These are phyloP conservation scores for Xylariales sp. DNA, from an alignment of 2,329 filamentous ascomycete species.

Conservation along the genomic window DNA sequence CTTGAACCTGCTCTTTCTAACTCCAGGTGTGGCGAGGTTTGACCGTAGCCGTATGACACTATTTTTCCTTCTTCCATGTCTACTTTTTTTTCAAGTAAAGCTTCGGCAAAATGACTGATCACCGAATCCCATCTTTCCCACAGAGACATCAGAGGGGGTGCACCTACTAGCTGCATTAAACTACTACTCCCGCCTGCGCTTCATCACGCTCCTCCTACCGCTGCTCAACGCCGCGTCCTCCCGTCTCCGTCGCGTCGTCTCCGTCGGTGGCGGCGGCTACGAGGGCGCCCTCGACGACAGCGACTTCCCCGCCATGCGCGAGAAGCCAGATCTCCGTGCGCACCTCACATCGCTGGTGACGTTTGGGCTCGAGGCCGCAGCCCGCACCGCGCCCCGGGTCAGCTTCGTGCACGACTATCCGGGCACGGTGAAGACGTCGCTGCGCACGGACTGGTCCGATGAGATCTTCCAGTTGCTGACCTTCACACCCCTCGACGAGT, in stretches of 20 bases:
- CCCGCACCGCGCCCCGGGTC: neutral
- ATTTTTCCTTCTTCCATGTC: neutral
- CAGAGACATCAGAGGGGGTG: neutral
- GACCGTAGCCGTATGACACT: neutral
- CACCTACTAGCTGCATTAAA: neutral
- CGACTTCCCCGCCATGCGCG: neutral
- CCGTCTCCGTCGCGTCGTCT: neutral
- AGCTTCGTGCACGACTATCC: neutral
- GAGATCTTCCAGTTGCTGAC: neutral
- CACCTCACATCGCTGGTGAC: neutral
- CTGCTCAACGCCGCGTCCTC: neutral
- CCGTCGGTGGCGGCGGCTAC: neutral
- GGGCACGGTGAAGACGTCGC: neutral
- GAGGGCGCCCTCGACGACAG: neutral
- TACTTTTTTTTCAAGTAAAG: neutral
- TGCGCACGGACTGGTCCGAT: neutral
- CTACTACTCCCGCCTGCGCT: neutral
- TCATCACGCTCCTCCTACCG: neutral
- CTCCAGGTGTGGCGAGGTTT: slow-evolving; percentile 4
- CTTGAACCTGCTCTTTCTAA: slow-evolving; percentile 47
- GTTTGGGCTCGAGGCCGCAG: neutral
- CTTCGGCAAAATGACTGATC: neutral
- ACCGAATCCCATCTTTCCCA: too few relatives aligned
- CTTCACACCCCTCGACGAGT: neutral
- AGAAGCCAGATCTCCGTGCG: neutral